Base-by-base conservation (phyloP, 2,329 filamentous ascomycete species). In the Pseudogymnoascus destructans region DNA sequence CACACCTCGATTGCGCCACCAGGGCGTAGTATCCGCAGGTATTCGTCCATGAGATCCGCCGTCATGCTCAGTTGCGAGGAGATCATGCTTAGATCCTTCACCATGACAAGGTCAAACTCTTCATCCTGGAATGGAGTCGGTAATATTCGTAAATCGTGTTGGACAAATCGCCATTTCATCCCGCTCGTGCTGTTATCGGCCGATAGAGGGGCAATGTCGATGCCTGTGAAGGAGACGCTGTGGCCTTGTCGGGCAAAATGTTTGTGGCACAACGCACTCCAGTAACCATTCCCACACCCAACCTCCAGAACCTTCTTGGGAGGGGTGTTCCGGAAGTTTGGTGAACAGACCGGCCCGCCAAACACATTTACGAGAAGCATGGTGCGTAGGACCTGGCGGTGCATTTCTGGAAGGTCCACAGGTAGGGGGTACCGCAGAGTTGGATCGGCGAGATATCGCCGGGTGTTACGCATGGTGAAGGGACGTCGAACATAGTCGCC, bases 211-310 rank as follows among this genome's bases (percentile, higher is more conserved):
- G 87, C 86, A 59, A 95, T 82, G 68, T 95, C 90, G 38, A 95
- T 72, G 1, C 90, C 91, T 0, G 86, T 88, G 68, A 95, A 95
- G 4, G 82, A 80, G 19, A 95, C 84, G 3, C 77, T 73, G 67
- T 86, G 79, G 11, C 89, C 89, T 58, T 80, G 76, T 55, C 81
- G 78, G 59, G 79, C 77, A 68, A 91, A 89, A 71, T 88, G 86
- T 33, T 88, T 82, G 70, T 95, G 86, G 70, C 89, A 95, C 75
- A 89, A 84, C 72, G 87, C 85, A 65, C 87, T 91, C 91, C 91
- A 96, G 68, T 95, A 87, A 21, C 83, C 92, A 17, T 86, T 86
- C 15, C 91, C 91, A 70, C 92, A 97, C 27, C 85, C 90, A 32
- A 96, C 73, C 68, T 97, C 92, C 21, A 97, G 77, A 25, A 97